Conservation (phyloP, 305 asterid species). For the Fraxinus xanthoxyloides region DNA sequence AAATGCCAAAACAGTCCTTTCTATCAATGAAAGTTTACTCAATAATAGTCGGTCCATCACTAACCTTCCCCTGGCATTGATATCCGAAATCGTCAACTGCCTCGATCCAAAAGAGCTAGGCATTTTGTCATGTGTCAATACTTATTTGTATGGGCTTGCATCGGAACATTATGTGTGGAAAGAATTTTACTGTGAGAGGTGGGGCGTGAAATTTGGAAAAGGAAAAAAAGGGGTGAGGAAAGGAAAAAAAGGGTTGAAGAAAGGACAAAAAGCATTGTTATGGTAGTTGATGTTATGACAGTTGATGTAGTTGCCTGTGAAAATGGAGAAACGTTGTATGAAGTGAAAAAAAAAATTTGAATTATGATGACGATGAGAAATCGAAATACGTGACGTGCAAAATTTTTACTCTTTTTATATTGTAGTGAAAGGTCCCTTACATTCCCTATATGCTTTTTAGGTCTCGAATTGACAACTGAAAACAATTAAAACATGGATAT, state of each 20-base stretch:
- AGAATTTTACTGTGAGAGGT: conserved; percentile 84
- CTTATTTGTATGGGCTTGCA: conserved; percentile 61
- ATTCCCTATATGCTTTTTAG: background rate
- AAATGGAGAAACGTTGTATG: too few species aligned
- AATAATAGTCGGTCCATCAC: conserved; percentile 35
- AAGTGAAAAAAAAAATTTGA: too few species aligned
- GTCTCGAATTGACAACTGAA: background rate
- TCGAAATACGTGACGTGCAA: too few species aligned
- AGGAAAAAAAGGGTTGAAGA: too few species aligned
- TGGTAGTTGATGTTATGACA: too few species aligned
- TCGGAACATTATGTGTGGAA: conserved; percentile 82
- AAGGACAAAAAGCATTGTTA: too few species aligned
- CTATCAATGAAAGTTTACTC: conserved; percentile 30
- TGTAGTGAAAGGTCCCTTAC: background rate
- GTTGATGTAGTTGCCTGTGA: too few species aligned
- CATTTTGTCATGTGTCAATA: conserved; percentile 5
- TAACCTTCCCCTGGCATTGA: conserved; percentile 75
- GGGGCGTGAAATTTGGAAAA: conserved; percentile 40
- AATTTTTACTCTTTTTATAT: too few species aligned
- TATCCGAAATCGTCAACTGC: conserved; percentile 68
- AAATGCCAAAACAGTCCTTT: conserved; percentile 34
- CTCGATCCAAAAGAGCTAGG: conserved; percentile 91
- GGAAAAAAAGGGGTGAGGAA: too few species aligned
- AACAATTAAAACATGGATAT: too few species aligned
- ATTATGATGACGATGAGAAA: too few species aligned